Percentiles rank a stretch among this genome's conserved stretches.
These are phyloP conservation scores for Ceratocystis cubensis DNA, from an alignment of 2,329 filamentous ascomycete genomes.

Conservation along the genomic window DNA sequence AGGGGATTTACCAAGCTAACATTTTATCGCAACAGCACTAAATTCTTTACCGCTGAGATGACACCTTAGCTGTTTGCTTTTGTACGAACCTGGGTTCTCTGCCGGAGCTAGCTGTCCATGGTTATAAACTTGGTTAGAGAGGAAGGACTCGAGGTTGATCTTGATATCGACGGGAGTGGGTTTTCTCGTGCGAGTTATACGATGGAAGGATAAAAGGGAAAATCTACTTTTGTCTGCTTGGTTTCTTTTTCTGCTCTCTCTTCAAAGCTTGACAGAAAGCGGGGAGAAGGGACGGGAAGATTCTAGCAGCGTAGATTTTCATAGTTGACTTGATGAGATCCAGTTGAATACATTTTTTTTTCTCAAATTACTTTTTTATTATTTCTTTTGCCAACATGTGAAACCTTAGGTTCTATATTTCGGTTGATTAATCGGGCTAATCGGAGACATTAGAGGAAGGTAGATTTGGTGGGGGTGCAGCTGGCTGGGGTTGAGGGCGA, in stretches of 20 bases:
- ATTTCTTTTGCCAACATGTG: not conserved
- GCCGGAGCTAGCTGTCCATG: slow-evolving; percentile 1
- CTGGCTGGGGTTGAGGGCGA: not conserved
- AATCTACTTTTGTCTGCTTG: not conserved
- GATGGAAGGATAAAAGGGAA: not conserved
- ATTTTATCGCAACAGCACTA: not conserved
- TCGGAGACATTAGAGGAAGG: not conserved
- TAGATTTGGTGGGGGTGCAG: not conserved
- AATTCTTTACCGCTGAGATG: slow-evolving; percentile 1
- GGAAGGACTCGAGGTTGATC: not conserved
- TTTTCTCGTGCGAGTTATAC: not conserved
- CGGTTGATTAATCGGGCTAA: not conserved
- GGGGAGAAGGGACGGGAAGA: not conserved
- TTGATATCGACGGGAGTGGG: not conserved
- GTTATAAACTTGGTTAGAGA: not conserved
- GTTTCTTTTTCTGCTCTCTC: not conserved
- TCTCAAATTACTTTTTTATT: not conserved
- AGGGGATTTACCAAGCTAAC: not conserved
- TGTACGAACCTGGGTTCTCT: not conserved
- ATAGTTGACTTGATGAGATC: slow-evolving; percentile 7
- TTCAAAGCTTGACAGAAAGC: not conserved
- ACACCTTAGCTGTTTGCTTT: not conserved
- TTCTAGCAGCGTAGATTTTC: slow-evolving; percentile 4
- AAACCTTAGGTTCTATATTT: not conserved
- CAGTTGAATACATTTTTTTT: slow-evolving; percentile 10